Percentiles rank a stretch among this genome's conserved stretches.
These are phyloP conservation scores for Stephania japonica DNA, from an alignment of 164 flowering plant genomes.

Conservation along the genomic window DNA sequence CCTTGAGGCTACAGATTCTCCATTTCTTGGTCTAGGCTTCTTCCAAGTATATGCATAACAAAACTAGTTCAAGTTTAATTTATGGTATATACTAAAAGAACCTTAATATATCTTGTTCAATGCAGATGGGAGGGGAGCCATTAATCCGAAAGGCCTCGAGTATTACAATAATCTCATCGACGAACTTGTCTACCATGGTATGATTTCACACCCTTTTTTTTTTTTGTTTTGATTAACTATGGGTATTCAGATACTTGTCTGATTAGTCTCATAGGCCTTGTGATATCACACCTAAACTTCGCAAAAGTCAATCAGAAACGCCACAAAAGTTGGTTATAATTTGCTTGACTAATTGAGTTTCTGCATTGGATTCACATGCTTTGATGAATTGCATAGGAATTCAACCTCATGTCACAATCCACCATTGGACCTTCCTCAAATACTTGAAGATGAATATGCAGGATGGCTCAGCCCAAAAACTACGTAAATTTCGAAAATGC, in stretches of 20 bases:
- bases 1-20: conserved; percentile 51
- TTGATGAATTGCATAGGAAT: conserved; percentile 20
- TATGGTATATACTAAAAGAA: too few species aligned
- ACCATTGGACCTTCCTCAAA: conserved; percentile 23
- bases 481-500: conserved; percentile 15
- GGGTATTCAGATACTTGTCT: too few species aligned
- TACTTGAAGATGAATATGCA: conserved; percentile 25
- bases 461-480: conserved; percentile 17
- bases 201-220: too few species aligned
- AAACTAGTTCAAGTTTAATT: neutral
- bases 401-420: conserved; percentile 22
- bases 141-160: conserved; percentile 24
- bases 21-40: conserved; percentile 49
- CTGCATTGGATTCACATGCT: neutral
- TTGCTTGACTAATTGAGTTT: neutral
- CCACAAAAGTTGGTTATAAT: too few species aligned
- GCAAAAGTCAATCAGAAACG: neutral
- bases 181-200: conserved; percentile 7
- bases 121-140: conserved; percentile 37
- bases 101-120: neutral
- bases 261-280: too few species aligned
- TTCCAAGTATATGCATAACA: conserved; percentile 30
- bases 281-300: too few species aligned
- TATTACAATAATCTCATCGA: conserved; percentile 10
- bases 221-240: too few species aligned